Conservation (phyloP, 129 eudicot genomes). For the Flaveria ramosissima region DNA sequence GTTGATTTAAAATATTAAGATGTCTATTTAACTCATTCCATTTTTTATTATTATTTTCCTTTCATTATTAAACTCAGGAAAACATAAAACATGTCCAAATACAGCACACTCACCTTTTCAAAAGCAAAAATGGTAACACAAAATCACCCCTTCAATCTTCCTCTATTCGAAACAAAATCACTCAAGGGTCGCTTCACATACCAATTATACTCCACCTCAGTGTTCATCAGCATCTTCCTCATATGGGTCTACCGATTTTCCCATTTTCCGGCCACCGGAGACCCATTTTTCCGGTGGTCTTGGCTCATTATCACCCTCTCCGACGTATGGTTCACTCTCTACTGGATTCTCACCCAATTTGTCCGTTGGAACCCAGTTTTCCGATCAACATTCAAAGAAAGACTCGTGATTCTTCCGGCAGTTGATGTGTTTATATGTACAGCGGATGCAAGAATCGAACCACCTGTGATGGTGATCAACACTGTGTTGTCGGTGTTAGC, state of each 20-base stretch:
- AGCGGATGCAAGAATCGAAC: slow-evolving; percentile 73
- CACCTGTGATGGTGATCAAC: slow-evolving; percentile 58
- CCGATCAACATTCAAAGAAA: slow-evolving; percentile 12
- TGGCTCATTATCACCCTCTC: background rate
- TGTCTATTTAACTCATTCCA: too few species aligned
- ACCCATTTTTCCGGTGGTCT: slow-evolving; percentile 12
- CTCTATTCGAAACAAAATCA: slow-evolving; percentile 21
- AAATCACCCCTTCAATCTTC: background rate
- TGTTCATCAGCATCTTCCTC: background rate
- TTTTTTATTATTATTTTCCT: too few species aligned
- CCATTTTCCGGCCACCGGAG: slow-evolving; percentile 16
- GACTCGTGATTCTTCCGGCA: slow-evolving; percentile 32
- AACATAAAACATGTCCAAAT: too few species aligned
- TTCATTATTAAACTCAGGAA: too few species aligned
- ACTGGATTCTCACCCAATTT: slow-evolving; percentile 32
- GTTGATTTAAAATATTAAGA: too few species aligned
- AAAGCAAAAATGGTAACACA: background rate
- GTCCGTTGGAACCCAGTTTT: slow-evolving; percentile 26
- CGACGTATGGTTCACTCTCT: slow-evolving; percentile 21
- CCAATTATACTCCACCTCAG: slow-evolving; percentile 14
- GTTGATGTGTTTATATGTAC: slow-evolving; percentile 73
- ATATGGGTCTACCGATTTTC: slow-evolving; percentile 16
- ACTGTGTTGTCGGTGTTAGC: slow-evolving; percentile 67
- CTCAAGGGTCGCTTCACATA: slow-evolving; percentile 13
- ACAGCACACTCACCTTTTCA: too few species aligned